A percentile compares a stretch with the other conserved stretches of the same genome.
phyloP scores from a whole-genome alignment of 1,284 basidiomycete species.

The Cryptococcus jaspeensis region DNA sequence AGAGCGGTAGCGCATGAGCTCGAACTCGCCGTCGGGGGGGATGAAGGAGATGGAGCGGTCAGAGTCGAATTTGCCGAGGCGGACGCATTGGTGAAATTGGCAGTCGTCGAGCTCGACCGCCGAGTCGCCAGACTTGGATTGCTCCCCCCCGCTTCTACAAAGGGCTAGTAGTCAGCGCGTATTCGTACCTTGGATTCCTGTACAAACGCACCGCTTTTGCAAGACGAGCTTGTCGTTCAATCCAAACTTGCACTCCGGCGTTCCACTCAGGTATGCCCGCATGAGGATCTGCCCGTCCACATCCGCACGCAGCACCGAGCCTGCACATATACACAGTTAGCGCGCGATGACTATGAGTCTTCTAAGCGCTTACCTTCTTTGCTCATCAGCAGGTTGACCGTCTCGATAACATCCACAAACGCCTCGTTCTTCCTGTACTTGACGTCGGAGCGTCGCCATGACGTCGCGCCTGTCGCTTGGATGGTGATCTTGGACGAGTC shows the following conservation, averaged over 20 bases:
- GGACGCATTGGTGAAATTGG: conserved; percentile 98
- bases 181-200: not conserved
- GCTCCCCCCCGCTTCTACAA: conserved; percentile 53
- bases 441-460: conserved; percentile 89
- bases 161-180: not conserved
- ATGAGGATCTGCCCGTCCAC: conserved; percentile 98
- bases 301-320: conserved; percentile 88
- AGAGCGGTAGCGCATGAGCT: conserved; percentile 97
- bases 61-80: conserved; percentile 89
- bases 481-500: conserved; percentile 94
- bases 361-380: conserved; percentile 67
- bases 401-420: conserved; percentile 97
- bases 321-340: conserved; percentile 52
- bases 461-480: conserved; percentile 91
- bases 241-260: conserved; percentile 94
- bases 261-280: conserved; percentile 94
- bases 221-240: conserved; percentile 97
- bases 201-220: conserved; percentile 63
- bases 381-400: conserved; percentile 93
- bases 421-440: conserved; percentile 99
- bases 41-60: conserved; percentile 93
- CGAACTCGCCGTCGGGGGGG: conserved; percentile 98
- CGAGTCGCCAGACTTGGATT: conserved; percentile 58
- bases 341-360: not conserved
- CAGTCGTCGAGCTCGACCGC: conserved; percentile 96